phyloP scores from a whole-genome alignment of 2,329 filamentous ascomycete species.

The Diaporthe sp. region DNA sequence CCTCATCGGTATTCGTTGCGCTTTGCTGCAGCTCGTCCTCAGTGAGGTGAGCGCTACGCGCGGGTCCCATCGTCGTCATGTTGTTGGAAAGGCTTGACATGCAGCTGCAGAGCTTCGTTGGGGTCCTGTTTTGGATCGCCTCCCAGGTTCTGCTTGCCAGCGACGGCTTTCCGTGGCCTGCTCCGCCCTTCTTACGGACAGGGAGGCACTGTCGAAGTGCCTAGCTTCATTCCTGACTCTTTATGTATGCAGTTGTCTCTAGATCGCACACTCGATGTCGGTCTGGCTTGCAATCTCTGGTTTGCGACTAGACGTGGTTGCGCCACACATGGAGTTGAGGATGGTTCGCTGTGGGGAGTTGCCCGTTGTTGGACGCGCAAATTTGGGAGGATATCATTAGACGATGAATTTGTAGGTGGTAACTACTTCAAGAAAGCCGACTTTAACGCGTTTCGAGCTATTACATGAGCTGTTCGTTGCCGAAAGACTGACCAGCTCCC shows the following conservation, averaged over 20 bases:
- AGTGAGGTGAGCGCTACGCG: conserved; percentile 60
- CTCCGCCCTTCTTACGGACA: conserved; percentile 33
- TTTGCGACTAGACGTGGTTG: conserved; percentile 28
- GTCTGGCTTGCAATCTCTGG: neutral
- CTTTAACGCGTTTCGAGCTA: conserved; percentile 17
- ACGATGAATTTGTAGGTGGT: neutral
- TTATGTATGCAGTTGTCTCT: neutral
- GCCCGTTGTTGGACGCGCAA: conserved; percentile 28
- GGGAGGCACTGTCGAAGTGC: conserved; percentile 22
- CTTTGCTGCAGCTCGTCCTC: conserved; percentile 69
- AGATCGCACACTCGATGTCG: neutral
- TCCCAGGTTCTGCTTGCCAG: conserved; percentile 25
- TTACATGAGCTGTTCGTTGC: neutral
- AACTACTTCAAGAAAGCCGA: neutral
- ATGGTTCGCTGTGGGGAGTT: conserved; percentile 14
- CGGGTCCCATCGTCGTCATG: conserved; percentile 51
- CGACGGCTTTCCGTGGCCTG: conserved; percentile 24
- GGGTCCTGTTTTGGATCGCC: conserved; percentile 18
- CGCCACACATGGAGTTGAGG: conserved; percentile 19
- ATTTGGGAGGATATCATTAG: neutral
- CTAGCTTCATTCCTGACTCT: conserved; percentile 28
- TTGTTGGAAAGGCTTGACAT: conserved; percentile 12
- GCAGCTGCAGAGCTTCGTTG: conserved; percentile 21
- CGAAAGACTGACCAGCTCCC: neutral
- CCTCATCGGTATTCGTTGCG: conserved; percentile 61